phyloP scores from a whole-genome alignment of 805 yeast genomes.

The Candida mattraensis region DNA sequence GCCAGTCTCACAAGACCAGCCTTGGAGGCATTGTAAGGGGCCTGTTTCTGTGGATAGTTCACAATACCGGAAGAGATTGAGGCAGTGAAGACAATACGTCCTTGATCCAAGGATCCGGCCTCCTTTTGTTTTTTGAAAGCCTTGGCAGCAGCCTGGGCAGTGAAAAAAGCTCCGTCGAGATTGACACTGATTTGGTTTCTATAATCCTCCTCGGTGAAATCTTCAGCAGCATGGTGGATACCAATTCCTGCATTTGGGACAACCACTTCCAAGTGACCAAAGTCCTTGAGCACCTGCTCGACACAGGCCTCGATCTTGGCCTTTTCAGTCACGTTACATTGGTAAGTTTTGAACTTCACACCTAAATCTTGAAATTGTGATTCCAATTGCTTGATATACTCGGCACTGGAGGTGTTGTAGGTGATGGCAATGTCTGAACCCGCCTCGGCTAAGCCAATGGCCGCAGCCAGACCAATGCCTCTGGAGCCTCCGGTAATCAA shows the following conservation, averaged over 20 bases:
- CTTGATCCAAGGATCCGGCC: slow-evolving; percentile 26
- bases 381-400: slow-evolving; percentile 13
- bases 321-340: slow-evolving; percentile 36
- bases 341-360: slow-evolving; percentile 21
- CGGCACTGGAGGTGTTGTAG: slow-evolving; percentile 29
- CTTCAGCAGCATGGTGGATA: slow-evolving; percentile 32
- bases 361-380: slow-evolving; percentile 14
- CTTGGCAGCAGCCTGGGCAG: slow-evolving; percentile 47
- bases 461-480: slow-evolving; percentile 57
- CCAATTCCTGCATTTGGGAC: slow-evolving; percentile 44
- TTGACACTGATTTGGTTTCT: slow-evolving; percentile 46
- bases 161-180: slow-evolving; percentile 46
- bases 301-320: slow-evolving; percentile 31
- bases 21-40: slow-evolving; percentile 46
- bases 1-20: slow-evolving; percentile 46
- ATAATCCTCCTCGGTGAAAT: slow-evolving; percentile 27
- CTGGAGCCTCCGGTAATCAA: slow-evolving; percentile 57
- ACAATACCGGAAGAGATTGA: slow-evolving; percentile 51
- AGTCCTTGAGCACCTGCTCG: slow-evolving; percentile 31
- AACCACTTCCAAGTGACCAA: slow-evolving; percentile 41
- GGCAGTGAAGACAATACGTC: slow-evolving; percentile 49
- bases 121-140: slow-evolving; percentile 43
- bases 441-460: slow-evolving; percentile 51
- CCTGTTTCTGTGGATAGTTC: slow-evolving; percentile 49
- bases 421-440: slow-evolving; percentile 43